Conservation (phyloP, 768 basidiomycete genomes). For the Suillus subaureus region DNA sequence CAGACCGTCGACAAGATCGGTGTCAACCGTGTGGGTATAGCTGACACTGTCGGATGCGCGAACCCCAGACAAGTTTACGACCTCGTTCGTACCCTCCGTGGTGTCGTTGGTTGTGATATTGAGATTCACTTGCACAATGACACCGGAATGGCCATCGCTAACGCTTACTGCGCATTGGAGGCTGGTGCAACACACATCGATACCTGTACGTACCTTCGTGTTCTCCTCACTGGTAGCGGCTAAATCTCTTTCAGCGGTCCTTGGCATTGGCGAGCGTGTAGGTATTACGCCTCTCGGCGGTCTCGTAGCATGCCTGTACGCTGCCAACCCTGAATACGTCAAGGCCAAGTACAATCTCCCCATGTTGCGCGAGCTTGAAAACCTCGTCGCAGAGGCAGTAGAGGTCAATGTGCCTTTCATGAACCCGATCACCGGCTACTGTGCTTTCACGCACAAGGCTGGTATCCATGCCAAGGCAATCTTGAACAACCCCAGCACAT, state of each 20-base stretch:
- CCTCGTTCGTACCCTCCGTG: constrained; percentile 91
- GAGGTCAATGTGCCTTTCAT: constrained; percentile 98
- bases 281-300: constrained; percentile 99
- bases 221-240: constrained; percentile 2
- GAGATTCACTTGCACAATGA: constrained; percentile 99
- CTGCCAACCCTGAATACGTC: constrained; percentile 98
- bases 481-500: constrained; percentile 98
- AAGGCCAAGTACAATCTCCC: constrained; percentile 98
- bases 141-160: constrained; percentile 98
- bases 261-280: constrained; percentile 98
- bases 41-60: constrained; percentile 98
- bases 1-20: constrained; percentile 99
- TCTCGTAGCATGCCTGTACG: constrained; percentile 94
- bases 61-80: constrained; percentile 99
- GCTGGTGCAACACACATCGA: constrained; percentile 99
- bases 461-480: constrained; percentile 99
- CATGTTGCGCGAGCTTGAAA: constrained; percentile 98
- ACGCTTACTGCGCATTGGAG: constrained; percentile 97
- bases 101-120: constrained; percentile 97
- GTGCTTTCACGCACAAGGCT: constrained; percentile 99
- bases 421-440: constrained; percentile 97
- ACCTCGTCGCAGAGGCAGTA: constrained; percentile 97
- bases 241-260: constrained; percentile 60
- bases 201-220: constrained; percentile 64
- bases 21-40: constrained; percentile 97